A percentile compares a stretch with the other conserved stretches of the same genome.
These are phyloP conservation scores for Cystobasidium pallidum DNA, from an alignment of 1,284 basidiomycete genomes.

Conservation along the genomic window DNA sequence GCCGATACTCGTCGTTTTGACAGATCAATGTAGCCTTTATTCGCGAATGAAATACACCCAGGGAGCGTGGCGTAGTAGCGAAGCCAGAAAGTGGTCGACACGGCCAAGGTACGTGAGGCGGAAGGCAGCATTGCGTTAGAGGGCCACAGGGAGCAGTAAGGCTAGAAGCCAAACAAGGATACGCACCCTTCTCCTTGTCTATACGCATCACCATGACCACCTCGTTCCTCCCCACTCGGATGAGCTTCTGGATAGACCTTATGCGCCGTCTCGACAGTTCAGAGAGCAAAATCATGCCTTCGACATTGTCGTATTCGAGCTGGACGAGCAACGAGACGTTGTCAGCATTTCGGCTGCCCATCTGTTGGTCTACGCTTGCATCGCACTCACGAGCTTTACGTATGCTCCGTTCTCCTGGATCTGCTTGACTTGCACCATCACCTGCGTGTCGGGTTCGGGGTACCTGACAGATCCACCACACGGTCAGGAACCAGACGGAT, in stretches of 20 bases:
- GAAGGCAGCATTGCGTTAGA: background rate
- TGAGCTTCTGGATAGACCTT: conserved; percentile 95
- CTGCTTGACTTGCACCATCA: conserved; percentile 98
- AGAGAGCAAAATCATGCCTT: conserved; percentile 98
- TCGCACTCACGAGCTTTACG: conserved; percentile 81
- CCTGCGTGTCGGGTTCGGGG: conserved; percentile 84
- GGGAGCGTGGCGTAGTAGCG: background rate
- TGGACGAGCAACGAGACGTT: conserved; percentile 56
- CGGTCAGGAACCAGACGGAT: background rate
- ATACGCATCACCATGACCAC: conserved; percentile 97
- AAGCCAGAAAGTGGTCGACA: conserved; percentile 23
- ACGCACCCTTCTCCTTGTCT: conserved; percentile 96
- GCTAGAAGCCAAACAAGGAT: background rate
- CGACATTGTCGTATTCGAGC: conserved; percentile 98
- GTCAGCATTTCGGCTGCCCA: background rate
- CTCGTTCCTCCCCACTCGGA: conserved; percentile 95
- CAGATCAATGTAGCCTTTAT: conserved; percentile 92
- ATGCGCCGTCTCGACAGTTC: conserved; percentile 97
- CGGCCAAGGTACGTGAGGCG: conserved; percentile 8
- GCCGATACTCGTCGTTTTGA: conserved; percentile 99
- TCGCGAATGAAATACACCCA: conserved; percentile 16
- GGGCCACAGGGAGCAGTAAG: background rate
- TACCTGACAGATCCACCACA: conserved; percentile 51
- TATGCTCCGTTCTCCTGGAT: conserved; percentile 99
- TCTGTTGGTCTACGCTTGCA: background rate